Evolutionary conservation across 2,329 filamentous ascomycete species (phyloP).

Genomic region (Canariomyces notabilis): DNA sequence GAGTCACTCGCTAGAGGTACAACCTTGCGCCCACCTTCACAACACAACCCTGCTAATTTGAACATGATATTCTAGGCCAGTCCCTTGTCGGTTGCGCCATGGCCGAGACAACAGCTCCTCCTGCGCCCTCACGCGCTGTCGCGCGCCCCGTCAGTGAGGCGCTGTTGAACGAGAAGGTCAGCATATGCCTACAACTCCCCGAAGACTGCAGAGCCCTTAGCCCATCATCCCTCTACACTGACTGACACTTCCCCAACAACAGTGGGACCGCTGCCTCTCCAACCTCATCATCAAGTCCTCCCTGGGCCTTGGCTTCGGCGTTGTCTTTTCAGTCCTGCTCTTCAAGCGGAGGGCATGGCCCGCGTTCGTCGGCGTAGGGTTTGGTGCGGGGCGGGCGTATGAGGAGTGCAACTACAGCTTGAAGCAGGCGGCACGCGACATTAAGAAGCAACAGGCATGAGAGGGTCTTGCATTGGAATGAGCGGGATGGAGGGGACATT

Average conservation of each 20-base stretch:
- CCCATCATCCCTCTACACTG: conserved; percentile 1
- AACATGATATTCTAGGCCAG: neutral
- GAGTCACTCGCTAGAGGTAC: conserved; percentile 7
- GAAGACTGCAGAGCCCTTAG: neutral
- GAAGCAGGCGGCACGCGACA: conserved; percentile 55
- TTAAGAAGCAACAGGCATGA: conserved; percentile 28
- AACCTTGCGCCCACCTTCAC: neutral
- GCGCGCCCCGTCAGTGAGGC: conserved; percentile 92
- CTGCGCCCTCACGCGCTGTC: conserved; percentile 58
- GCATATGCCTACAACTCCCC: conserved; percentile 15
- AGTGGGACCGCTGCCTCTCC: conserved; percentile 99
- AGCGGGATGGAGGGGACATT: neutral
- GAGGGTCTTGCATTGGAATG: conserved; percentile 3
- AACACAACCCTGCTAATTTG: neutral
- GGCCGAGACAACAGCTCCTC: conserved; percentile 50
- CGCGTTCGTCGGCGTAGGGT: conserved; percentile 88
- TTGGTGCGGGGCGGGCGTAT: conserved; percentile 93
- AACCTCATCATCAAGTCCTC: conserved; percentile 95
- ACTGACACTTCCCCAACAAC: neutral
- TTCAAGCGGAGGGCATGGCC: conserved; percentile 99
- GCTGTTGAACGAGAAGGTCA: conserved; percentile 97
- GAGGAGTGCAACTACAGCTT: conserved; percentile 91
- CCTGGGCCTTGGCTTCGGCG: conserved; percentile 91
- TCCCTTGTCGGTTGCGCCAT: conserved; percentile 34
- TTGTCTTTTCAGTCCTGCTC: conserved; percentile 95